Percentiles rank a stretch among this genome's conserved stretches.
These are phyloP conservation scores for Anastatica hierochuntica DNA, from an alignment of 345 rosid genomes.

Conservation along the genomic window DNA sequence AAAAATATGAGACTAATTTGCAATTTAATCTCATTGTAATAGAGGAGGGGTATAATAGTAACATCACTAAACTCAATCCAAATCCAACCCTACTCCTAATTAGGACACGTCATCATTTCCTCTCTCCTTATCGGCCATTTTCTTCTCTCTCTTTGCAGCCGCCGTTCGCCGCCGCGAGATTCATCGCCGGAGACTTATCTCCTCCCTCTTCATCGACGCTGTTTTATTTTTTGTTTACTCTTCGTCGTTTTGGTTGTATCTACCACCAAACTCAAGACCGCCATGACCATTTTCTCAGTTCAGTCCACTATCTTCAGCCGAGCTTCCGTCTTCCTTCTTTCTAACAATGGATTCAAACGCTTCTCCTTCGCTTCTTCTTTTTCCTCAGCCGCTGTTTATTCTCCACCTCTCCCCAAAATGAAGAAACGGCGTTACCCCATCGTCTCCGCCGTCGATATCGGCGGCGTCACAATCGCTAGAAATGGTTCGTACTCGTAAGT, in stretches of 20 bases:
- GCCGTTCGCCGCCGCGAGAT: conserved; percentile 19
- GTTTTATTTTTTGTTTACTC: background rate
- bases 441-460: conserved; percentile 55
- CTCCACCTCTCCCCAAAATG: conserved; percentile 29
- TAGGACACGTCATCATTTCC: conserved; percentile 18
- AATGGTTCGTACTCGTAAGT: conserved; percentile 45
- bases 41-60: conserved; percentile 12
- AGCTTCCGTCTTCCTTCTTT: conserved; percentile 25
- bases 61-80: background rate
- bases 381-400: conserved; percentile 27
- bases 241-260: no score
- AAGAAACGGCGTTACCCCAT: conserved; percentile 41
- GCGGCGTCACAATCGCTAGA: conserved; percentile 62
- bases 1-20: no score
- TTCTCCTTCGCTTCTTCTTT: conserved; percentile 33
- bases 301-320: conserved; percentile 31
- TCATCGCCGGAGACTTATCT: conserved; percentile 1
- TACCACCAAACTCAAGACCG: no score
- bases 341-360: conserved; percentile 21
- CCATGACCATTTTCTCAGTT: conserved; percentile 28
- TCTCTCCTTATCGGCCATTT: no score
- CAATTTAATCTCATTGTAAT: no score
- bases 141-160: background rate
- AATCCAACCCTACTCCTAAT: conserved; percentile 8
- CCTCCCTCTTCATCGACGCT: background rate